Evolutionary conservation across 495 filamentous ascomycete species (phyloP).

Genomic region (Pseudomonodictys pantanalensis): DNA sequence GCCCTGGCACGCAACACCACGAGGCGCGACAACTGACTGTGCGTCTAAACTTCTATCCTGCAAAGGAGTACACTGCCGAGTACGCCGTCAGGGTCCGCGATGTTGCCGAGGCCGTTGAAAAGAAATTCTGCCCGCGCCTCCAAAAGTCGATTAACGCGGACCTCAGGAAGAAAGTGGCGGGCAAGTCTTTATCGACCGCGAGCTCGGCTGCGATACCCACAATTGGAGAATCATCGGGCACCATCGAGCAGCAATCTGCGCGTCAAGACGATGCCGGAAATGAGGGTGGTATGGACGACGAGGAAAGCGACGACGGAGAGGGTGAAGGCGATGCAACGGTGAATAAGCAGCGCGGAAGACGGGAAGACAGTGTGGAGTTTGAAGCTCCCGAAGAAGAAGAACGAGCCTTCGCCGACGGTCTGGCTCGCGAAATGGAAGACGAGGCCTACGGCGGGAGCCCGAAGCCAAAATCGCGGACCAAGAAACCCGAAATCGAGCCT

Average conservation of each 20-base stretch:
- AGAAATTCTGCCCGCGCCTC: constrained; percentile 69
- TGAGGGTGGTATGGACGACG: constrained; percentile 50
- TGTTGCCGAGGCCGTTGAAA: constrained; percentile 74
- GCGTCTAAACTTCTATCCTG: constrained; percentile 76
- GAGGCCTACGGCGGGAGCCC: constrained; percentile 34
- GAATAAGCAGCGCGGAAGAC: constrained; percentile 69
- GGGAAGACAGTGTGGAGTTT: constrained; percentile 78
- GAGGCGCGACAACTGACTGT: constrained; percentile 83
- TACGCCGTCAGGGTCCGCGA: constrained; percentile 79
- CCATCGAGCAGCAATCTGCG: constrained; percentile 58
- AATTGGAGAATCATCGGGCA: constrained; percentile 74
- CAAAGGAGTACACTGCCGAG: constrained; percentile 74
- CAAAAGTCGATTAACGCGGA: constrained; percentile 66
- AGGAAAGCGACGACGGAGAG: constrained; percentile 71
- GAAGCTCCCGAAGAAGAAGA: constrained; percentile 91
- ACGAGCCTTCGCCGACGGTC: constrained; percentile 50
- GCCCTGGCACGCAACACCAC: constrained; percentile 58
- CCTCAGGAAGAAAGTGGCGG: constrained; percentile 70
- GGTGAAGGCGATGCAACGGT: constrained; percentile 84
- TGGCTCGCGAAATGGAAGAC: constrained; percentile 25
- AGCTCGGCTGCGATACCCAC: constrained; percentile 70
- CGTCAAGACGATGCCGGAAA: constrained; percentile 44
- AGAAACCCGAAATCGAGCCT: constrained; percentile 9
- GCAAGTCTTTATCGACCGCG: constrained; percentile 53
- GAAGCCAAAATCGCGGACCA: constrained; percentile 15